Evolutionary conservation across 306 rosid genomes (phyloP).

Genomic region (Prunus mira): DNA sequence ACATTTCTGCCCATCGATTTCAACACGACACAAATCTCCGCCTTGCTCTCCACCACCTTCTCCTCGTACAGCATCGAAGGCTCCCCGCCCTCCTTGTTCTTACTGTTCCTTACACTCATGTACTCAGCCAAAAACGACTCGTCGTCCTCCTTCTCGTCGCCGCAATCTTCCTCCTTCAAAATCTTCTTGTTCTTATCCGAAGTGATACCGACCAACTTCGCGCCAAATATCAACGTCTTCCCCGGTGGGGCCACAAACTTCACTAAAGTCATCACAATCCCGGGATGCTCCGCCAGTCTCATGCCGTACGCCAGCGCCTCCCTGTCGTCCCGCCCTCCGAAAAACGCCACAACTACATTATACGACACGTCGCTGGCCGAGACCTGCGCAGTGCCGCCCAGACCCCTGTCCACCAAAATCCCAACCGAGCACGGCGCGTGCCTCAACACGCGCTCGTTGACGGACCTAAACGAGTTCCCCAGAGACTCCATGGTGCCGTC

Average conservation of each 20-base stretch:
- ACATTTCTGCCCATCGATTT: slow-evolving; percentile 31
- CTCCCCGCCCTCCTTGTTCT: slow-evolving; percentile 17
- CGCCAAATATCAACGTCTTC: slow-evolving; percentile 42
- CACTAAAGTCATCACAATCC: slow-evolving; percentile 37
- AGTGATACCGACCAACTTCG: slow-evolving; percentile 31
- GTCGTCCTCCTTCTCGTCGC: slow-evolving; percentile 31
- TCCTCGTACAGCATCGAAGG: slow-evolving; percentile 38
- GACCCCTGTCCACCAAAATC: slow-evolving; percentile 60
- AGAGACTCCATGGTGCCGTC: slow-evolving; percentile 64
- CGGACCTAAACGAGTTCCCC: slow-evolving; percentile 36
- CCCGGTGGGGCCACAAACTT: slow-evolving; percentile 32
- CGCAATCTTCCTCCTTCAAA: background rate
- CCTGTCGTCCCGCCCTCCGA: slow-evolving; percentile 62
- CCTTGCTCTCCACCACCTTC: slow-evolving; percentile 40
- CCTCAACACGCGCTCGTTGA: slow-evolving; percentile 48
- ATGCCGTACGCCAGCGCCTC: slow-evolving; percentile 66
- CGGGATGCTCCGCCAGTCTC: slow-evolving; percentile 73
- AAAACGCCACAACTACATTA: slow-evolving; percentile 37
- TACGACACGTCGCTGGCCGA: slow-evolving; percentile 57
- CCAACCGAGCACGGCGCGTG: slow-evolving; percentile 73
- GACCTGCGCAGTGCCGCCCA: slow-evolving; percentile 68
- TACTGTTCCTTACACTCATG: slow-evolving; percentile 1
- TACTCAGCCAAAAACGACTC: slow-evolving; percentile 34
- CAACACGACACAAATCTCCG: slow-evolving; percentile 32
- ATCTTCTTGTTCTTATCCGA: slow-evolving; percentile 19